Evolutionary conservation across 108 stramenopile species (phyloP), one percentile per base, ranked within the genome.

Genomic region (Hondaea fermentalgiana): DNA sequence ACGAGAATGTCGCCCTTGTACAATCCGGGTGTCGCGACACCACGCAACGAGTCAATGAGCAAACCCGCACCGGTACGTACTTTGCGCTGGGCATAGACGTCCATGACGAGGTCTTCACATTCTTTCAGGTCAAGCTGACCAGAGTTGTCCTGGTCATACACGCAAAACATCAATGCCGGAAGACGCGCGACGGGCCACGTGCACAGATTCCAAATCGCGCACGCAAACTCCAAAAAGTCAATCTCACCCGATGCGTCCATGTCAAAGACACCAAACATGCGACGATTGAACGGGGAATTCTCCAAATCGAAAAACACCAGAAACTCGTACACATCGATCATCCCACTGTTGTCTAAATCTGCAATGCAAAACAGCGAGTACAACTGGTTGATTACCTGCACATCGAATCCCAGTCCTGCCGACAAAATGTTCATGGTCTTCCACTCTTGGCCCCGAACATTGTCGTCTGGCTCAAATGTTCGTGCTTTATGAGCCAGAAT

Each of bases 151-250:
- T 12, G 23, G 51, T 83, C 76, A 23, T 83, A 83, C 19, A 83
- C 76, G 76, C 45, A 53, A 53, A 83, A 83, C 76, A 83, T 83
- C 19, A 83, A 23, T 17, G 12, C 12, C 25, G 76, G 23, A 12
- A 83, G 45, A 43, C 49, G 19, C 5, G 44, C 76, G 1, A 6
- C 2, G n/a, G 76, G 76, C 76, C 76, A 83, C 76, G 76, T 83
- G 76, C 76, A 83, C 76, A 83, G 3, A 53, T 83, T 83, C 76
- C 76, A 83, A 47, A 83, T 47, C 19, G 76, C 45, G 76, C 76
- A 53, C 4, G 76, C 51, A 23, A 83, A 83, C 76, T 83, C 76
- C 17, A 83, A 23, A 83, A 83, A 83, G 76, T 83, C 51, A 53
- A 83, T 53, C 51, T 83, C 76, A 1, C 76, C 76, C 0, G 49